phyloP scores from a whole-genome alignment of 1,139 yeast species.

The Suhomyces coccinellae region DNA sequence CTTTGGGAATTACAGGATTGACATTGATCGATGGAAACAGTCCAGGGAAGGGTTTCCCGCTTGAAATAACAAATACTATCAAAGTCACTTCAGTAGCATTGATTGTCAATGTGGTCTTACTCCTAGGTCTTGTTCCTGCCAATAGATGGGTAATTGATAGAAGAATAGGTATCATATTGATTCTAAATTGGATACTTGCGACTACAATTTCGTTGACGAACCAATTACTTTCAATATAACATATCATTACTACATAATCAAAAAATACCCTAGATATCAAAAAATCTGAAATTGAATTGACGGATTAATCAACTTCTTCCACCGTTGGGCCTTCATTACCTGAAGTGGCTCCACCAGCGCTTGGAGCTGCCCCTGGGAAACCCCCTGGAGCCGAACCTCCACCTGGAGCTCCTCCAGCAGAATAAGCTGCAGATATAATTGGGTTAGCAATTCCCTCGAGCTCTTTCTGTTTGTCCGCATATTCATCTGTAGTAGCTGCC shows the following conservation, averaged over 20 bases:
- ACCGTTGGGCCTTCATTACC: slow-evolving; percentile 58
- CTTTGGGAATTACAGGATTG: slow-evolving; percentile 59
- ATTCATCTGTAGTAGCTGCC: slow-evolving; percentile 55
- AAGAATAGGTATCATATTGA: slow-evolving; percentile 41
- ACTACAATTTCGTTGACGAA: slow-evolving; percentile 39
- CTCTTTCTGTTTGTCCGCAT: slow-evolving; percentile 64
- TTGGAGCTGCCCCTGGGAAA: slow-evolving; percentile 42
- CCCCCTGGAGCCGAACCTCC: slow-evolving; percentile 31
- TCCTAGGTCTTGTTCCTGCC: slow-evolving; percentile 56
- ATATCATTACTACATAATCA: slow-evolving; percentile 1
- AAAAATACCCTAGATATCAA: slow-evolving; percentile 2
- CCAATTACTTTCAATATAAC: slow-evolving; percentile 9
- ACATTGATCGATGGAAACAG: slow-evolving; percentile 36
- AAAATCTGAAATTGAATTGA: not conserved
- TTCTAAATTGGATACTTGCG: slow-evolving; percentile 56
- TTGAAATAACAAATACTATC: slow-evolving; percentile 20
- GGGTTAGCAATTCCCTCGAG: slow-evolving; percentile 66
- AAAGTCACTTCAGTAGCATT: slow-evolving; percentile 21
- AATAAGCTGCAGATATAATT: slow-evolving; percentile 63
- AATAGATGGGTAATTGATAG: slow-evolving; percentile 68
- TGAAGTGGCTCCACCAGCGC: slow-evolving; percentile 41
- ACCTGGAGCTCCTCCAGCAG: slow-evolving; percentile 45
- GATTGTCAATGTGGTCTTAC: slow-evolving; percentile 51
- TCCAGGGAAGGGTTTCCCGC: slow-evolving; percentile 10
- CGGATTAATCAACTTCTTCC: slow-evolving; percentile 63